Evolutionary conservation across 345 rosid species (phyloP).

Genomic region (Lepidium didymum): DNA sequence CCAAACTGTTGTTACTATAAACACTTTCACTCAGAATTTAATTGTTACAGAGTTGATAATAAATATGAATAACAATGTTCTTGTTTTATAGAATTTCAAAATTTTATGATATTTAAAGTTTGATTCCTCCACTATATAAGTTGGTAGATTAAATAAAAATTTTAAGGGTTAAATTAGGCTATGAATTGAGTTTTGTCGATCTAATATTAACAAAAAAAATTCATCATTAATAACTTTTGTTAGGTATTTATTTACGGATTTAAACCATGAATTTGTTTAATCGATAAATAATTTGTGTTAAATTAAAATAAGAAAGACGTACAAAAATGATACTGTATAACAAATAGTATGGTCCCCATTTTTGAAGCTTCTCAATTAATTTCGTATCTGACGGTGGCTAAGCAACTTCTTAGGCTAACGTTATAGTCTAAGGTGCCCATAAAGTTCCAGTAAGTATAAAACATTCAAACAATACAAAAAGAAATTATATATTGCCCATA

Average conservation of each 20-base stretch:
- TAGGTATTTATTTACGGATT: not conserved
- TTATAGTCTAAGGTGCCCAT: not conserved
- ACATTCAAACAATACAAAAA: not conserved
- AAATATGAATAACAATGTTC: not conserved
- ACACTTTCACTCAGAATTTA: too few species aligned
- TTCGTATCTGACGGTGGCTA: constrained; percentile 7
- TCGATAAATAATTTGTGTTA: not conserved
- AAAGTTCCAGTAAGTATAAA: not conserved
- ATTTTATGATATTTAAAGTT: too few species aligned
- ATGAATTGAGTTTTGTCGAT: too few species aligned
- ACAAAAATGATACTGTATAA: not conserved
- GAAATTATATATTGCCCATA: not conserved
- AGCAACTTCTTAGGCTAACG: not conserved
- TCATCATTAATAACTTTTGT: too few species aligned
- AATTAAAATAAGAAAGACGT: not conserved
- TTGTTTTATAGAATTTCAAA: not conserved
- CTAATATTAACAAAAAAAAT: too few species aligned
- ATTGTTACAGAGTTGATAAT: too few species aligned
- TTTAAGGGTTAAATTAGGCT: too few species aligned
- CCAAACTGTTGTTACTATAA: too few species aligned
- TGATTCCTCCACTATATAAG: too few species aligned
- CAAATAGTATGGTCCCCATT: not conserved
- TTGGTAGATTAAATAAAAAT: too few species aligned
- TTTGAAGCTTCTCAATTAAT: not conserved
- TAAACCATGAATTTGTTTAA: not conserved